Conservation (phyloP, 257 asterid species). For the Parsonsia alboflavescens region DNA sequence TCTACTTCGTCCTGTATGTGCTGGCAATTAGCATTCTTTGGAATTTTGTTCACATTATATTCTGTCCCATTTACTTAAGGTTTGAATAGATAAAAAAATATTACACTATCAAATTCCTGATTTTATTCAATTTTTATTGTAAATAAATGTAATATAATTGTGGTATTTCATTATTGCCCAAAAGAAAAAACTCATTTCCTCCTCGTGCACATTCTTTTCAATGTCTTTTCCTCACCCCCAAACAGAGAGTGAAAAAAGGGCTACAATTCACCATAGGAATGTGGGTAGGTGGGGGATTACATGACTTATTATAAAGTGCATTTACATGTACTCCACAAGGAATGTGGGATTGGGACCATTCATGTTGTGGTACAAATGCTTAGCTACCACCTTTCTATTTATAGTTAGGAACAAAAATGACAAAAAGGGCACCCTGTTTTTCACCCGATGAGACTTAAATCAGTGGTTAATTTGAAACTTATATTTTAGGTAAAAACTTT, state of each 20-base stretch:
- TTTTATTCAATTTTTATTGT: neutral
- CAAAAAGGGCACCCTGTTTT: neutral
- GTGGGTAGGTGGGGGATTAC: too few relatives aligned
- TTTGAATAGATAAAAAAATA: too few relatives aligned
- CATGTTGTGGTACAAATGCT: neutral
- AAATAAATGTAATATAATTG: too few relatives aligned
- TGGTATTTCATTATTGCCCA: too few relatives aligned
- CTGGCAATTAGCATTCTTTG: neutral
- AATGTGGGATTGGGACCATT: conserved; percentile 9
- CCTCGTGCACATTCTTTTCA: neutral
- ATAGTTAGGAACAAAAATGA: conserved; percentile 4
- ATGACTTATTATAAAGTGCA: neutral
- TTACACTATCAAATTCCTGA: too few relatives aligned
- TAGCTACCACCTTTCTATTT: conserved; percentile 13
- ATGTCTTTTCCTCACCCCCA: neutral
- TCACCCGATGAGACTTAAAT: too few relatives aligned
- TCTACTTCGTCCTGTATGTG: neutral
- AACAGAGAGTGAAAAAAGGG: neutral
- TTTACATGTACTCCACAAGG: neutral
- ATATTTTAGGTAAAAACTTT: too few relatives aligned
- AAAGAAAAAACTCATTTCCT: neutral
- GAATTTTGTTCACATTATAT: neutral
- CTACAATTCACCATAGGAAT: too few relatives aligned
- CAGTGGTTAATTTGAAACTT: too few relatives aligned
- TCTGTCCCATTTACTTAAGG: too few relatives aligned